These are phyloP conservation scores for Pestalotiopsis sp. DNA, from an alignment of 2,329 filamentous ascomycete genomes.

Conservation along the genomic window DNA sequence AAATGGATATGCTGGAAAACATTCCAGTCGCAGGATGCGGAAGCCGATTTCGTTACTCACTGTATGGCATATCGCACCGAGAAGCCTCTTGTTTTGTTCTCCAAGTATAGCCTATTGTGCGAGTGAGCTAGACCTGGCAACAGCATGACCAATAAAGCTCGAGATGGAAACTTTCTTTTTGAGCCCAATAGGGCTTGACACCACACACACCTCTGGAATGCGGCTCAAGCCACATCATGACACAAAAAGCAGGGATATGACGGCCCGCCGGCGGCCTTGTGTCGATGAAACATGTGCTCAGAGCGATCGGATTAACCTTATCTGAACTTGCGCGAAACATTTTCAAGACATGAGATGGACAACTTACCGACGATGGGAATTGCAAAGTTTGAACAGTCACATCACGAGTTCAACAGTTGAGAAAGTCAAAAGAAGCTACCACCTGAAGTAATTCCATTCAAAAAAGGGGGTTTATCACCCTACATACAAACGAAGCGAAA, in stretches of 20 bases:
- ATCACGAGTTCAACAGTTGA: not conserved
- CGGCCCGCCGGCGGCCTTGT: not conserved
- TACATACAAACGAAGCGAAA: slow-evolving; percentile 10
- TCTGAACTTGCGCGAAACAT: not conserved
- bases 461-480: slow-evolving; percentile 7
- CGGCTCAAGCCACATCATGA: not conserved
- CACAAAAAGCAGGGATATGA: not conserved
- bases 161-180: too few relatives aligned
- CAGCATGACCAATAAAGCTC: too few relatives aligned
- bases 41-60: not conserved
- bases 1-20: not conserved
- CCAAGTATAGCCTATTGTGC: too few relatives aligned
- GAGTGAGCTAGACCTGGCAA: too few relatives aligned
- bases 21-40: not conserved
- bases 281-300: not conserved
- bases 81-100: too few relatives aligned
- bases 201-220: not conserved
- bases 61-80: not conserved
- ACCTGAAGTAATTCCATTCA: slow-evolving; percentile 11
- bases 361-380: not conserved
- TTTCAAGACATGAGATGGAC: not conserved
- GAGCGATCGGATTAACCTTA: not conserved
- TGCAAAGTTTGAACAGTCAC: not conserved
- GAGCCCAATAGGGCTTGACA: too few relatives aligned
- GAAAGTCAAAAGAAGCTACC: not conserved